phyloP scores from a whole-genome alignment of 2,329 filamentous ascomycete genomes.

The Byssoonygena ceratinophila region DNA sequence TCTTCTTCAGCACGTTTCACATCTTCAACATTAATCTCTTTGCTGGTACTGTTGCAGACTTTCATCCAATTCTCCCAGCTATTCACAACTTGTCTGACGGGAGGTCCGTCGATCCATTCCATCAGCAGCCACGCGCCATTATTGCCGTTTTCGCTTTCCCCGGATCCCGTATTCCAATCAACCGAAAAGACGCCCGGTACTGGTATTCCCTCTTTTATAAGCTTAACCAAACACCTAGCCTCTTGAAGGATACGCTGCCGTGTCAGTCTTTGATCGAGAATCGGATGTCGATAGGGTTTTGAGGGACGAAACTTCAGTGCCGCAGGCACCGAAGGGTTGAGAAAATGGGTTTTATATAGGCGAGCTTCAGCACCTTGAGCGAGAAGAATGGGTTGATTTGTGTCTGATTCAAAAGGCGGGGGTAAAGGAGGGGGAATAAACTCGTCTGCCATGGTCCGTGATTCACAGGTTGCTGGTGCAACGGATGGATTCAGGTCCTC shows the following conservation, averaged over 20 bases:
- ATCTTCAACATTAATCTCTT: constrained; percentile 19
- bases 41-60: constrained; percentile 4
- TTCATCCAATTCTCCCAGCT: constrained; percentile 50
- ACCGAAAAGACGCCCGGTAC: constrained; percentile 72
- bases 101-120: constrained; percentile 70
- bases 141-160: constrained; percentile 37
- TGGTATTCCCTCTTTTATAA: constrained; percentile 63
- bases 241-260: constrained; percentile 80
- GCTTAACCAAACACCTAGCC: constrained; percentile 71
- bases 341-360: constrained; percentile 77
- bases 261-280: constrained; percentile 77
- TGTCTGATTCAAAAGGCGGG: constrained; percentile 49
- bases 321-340: constrained; percentile 55
- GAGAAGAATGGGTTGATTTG: constrained; percentile 55
- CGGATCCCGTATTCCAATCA: constrained; percentile 37
- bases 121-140: constrained; percentile 68
- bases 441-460: constrained; percentile 20
- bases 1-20: constrained; percentile 39
- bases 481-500: neutral
- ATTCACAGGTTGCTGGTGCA: no score
- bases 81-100: constrained; percentile 60
- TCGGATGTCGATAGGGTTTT: constrained; percentile 85
- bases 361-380: constrained; percentile 93
- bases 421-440: constrained; percentile 43
- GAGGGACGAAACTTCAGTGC: constrained; percentile 84